A percentile compares a stretch with the other conserved stretches of the same genome.
Conservation (phyloP, 148 eudicot species). For the Chenopodium berlandieri region DNA sequence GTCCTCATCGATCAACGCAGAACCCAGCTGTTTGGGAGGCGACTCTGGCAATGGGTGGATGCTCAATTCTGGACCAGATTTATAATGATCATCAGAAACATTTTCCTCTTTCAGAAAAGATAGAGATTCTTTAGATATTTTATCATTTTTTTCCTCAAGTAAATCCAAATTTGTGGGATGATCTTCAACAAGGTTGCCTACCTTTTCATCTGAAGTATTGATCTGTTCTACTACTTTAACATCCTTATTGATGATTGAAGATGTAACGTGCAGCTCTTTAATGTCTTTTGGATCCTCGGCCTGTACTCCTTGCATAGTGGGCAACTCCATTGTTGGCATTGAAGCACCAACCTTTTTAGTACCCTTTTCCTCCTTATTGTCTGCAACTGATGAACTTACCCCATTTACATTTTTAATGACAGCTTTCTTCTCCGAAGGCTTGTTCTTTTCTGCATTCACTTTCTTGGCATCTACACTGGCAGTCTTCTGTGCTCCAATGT, state of each 20-base stretch:
- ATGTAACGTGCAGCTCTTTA: constrained; percentile 43
- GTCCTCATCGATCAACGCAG: constrained; percentile 23
- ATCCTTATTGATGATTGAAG: constrained; percentile 38
- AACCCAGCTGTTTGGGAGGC: constrained; percentile 21
- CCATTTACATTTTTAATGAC: constrained; percentile 22
- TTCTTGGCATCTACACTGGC: constrained; percentile 37
- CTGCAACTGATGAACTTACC: constrained; percentile 26
- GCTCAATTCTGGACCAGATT: constrained; percentile 19
- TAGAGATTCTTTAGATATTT: constrained; percentile 18
- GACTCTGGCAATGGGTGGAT: constrained; percentile 32
- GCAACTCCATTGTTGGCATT: constrained; percentile 9
- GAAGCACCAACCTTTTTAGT: constrained; percentile 4
- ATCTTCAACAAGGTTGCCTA: constrained; percentile 23
- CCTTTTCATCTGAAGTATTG: constrained; percentile 25
- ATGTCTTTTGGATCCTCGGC: constrained; percentile 34
- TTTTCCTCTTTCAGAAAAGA: constrained; percentile 20
- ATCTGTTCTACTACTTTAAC: constrained; percentile 15
- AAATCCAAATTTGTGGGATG: constrained; percentile 18
- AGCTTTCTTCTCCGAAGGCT: constrained; percentile 33
- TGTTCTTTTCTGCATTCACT: constrained; percentile 26
- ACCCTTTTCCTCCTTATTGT: constrained; percentile 21
- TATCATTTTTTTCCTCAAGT: constrained; percentile 22
- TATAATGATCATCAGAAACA: constrained; percentile 23
- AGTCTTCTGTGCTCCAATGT: constrained; percentile 20
- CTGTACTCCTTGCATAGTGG: constrained; percentile 21